Conservation (phyloP, 148 eudicot species). For the Limonium bicolor region DNA sequence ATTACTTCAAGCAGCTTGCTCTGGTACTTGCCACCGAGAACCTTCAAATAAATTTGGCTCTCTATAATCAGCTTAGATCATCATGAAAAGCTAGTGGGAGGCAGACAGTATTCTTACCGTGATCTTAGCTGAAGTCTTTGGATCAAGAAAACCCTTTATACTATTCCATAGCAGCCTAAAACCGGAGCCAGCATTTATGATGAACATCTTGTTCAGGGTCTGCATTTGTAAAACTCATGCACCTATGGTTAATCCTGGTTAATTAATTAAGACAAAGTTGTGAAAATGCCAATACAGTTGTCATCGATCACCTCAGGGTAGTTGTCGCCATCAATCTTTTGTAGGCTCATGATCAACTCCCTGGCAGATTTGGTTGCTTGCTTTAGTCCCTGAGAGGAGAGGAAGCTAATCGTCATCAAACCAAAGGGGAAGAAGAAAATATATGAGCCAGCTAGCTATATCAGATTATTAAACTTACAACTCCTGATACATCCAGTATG, state of each 20-base stretch:
- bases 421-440: too few species aligned
- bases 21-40: slow-evolving; percentile 84
- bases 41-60: slow-evolving; percentile 18
- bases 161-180: slow-evolving; percentile 87
- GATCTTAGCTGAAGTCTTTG: slow-evolving; percentile 89
- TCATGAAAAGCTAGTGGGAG: too few species aligned
- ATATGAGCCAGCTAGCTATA: too few species aligned
- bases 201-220: slow-evolving; percentile 91
- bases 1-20: slow-evolving; percentile 88
- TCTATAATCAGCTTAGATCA: not conserved
- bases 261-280: not conserved
- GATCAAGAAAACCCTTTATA: slow-evolving; percentile 80
- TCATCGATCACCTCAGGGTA: slow-evolving; percentile 78
- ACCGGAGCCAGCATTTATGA: slow-evolving; percentile 98
- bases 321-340: slow-evolving; percentile 94
- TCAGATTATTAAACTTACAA: slow-evolving; percentile 57
- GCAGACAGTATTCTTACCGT: slow-evolving; percentile 30
- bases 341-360: slow-evolving; percentile 68
- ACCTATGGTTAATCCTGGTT: too few species aligned
- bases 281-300: too few species aligned
- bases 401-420: too few species aligned
- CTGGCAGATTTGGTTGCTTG: slow-evolving; percentile 76
- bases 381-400: slow-evolving; percentile 92
- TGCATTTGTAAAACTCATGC: slow-evolving; percentile 16
- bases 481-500: slow-evolving; percentile 89